Evolutionary conservation across 768 basidiomycete species (phyloP).

Genomic region (Trametes meyenii): DNA sequence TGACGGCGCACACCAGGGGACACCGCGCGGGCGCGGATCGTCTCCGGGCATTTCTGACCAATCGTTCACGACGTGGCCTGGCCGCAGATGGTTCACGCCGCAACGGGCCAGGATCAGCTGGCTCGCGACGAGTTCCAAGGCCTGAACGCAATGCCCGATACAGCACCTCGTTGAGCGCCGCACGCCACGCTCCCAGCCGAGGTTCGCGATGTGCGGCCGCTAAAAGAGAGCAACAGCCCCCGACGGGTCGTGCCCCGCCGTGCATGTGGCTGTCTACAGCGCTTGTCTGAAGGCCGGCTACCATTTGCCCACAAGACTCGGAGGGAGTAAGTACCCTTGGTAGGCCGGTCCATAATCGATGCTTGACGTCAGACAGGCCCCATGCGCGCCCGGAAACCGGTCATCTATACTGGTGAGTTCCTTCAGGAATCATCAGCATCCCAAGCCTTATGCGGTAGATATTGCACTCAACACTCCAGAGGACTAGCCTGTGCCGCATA

Average conservation of each 20-base stretch:
- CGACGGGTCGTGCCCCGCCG: conserved; percentile 3
- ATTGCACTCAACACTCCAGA: not conserved
- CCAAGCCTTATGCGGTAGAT: not conserved
- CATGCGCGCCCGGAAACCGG: not conserved
- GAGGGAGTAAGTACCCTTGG: conserved; percentile 2
- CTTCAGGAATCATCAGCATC: not conserved
- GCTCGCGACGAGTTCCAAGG: conserved; percentile 6
- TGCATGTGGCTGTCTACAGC: conserved; percentile 8
- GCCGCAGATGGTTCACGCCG: not conserved
- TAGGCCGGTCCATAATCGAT: conserved; percentile 4
- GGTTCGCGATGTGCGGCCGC: conserved; percentile 6
- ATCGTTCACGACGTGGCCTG: conserved; percentile 10
- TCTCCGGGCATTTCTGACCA: conserved; percentile 25
- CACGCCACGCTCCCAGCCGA: not conserved
- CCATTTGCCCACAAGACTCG: conserved; percentile 10
- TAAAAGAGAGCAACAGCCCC: conserved; percentile 1
- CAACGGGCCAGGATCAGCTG: conserved; percentile 14
- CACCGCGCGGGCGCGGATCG: conserved; percentile 1
- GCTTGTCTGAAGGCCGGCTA: conserved; percentile 8
- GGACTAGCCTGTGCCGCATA: not conserved
- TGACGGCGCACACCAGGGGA: not conserved
- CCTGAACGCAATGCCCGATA: conserved; percentile 4
- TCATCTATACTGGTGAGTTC: not conserved
- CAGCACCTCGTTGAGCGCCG: conserved; percentile 5
- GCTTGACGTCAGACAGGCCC: conserved; percentile 13